phyloP scores from a whole-genome alignment of 1,139 yeast species.

The Suhomyces panamericanus region DNA sequence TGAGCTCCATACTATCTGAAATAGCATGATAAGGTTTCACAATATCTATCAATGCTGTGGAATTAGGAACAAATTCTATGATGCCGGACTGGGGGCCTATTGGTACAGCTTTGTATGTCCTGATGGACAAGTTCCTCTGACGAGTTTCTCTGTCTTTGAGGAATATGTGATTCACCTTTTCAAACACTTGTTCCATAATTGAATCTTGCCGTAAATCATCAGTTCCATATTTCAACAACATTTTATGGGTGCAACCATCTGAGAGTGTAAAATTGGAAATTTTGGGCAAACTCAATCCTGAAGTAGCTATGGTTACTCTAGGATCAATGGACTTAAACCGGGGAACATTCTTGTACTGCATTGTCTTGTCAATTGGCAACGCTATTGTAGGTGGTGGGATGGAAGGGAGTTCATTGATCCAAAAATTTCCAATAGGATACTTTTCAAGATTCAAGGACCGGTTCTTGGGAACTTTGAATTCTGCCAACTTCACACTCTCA shows the following conservation, averaged over 20 bases:
- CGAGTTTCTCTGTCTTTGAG: slow-evolving; percentile 56
- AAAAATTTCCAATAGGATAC: slow-evolving; percentile 48
- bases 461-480: slow-evolving; percentile 39
- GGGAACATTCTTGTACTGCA: slow-evolving; percentile 52
- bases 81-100: slow-evolving; percentile 86
- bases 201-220: slow-evolving; percentile 96
- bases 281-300: slow-evolving; percentile 88
- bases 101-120: slow-evolving; percentile 91
- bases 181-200: slow-evolving; percentile 96
- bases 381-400: slow-evolving; percentile 73
- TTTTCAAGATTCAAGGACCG: slow-evolving; percentile 37
- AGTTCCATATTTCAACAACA: slow-evolving; percentile 77
- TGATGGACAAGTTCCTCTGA: slow-evolving; percentile 55
- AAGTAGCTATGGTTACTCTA: slow-evolving; percentile 59
- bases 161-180: slow-evolving; percentile 76
- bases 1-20: slow-evolving; percentile 47
- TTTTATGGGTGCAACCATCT: slow-evolving; percentile 57
- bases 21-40: slow-evolving; percentile 58
- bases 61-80: slow-evolving; percentile 83
- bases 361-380: slow-evolving; percentile 42
- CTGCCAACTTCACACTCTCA: slow-evolving; percentile 54
- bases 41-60: slow-evolving; percentile 70
- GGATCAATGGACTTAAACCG: slow-evolving; percentile 46
- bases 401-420: slow-evolving; percentile 53
- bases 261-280: slow-evolving; percentile 56